These are phyloP conservation scores for Fusarium sororula DNA, from an alignment of 2,329 filamentous ascomycete species.

Conservation along the genomic window DNA sequence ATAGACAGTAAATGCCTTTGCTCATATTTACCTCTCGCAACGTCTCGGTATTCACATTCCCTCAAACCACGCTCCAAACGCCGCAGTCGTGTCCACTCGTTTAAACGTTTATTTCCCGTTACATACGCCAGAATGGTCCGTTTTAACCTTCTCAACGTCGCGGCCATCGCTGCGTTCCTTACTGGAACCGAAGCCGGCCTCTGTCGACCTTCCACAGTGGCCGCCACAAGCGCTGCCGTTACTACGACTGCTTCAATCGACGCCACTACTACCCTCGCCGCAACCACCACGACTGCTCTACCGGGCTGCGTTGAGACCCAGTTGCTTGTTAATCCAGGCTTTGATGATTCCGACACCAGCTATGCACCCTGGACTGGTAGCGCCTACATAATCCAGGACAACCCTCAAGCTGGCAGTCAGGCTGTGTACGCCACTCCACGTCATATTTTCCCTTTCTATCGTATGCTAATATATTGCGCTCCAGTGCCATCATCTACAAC, in stretches of 20 bases:
- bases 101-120: background rate
- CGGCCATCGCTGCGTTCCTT: background rate
- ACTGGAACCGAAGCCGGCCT: background rate
- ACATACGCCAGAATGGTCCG: background rate
- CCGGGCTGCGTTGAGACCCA: background rate
- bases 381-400: background rate
- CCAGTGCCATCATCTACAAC: background rate
- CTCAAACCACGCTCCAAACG: background rate
- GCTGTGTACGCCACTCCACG: background rate
- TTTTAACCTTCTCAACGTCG: background rate
- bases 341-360: background rate
- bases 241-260: background rate
- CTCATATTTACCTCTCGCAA: background rate
- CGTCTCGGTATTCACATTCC: background rate
- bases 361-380: background rate
- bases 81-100: background rate
- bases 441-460: accelerated
- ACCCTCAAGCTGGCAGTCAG: background rate
- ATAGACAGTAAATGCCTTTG: accelerated
- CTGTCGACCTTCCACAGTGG: background rate
- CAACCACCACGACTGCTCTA: background rate
- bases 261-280: background rate
- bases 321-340: background rate
- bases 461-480: background rate
- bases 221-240: background rate